Evolutionary conservation across 208 protist genomes (phyloP).

Genomic region (Leishmania turanica): DNA sequence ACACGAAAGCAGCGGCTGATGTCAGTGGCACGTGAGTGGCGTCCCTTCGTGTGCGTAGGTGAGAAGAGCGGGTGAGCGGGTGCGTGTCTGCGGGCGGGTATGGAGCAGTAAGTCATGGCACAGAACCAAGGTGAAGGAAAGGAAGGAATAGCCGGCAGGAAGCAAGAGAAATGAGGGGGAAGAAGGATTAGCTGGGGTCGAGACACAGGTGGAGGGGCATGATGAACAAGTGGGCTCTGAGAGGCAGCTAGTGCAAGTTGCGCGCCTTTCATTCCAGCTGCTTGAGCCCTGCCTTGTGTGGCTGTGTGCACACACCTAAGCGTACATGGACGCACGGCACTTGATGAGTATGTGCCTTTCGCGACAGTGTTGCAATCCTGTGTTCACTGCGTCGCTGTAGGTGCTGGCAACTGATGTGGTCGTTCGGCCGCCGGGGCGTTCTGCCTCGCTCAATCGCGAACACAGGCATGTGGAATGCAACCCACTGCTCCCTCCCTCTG

Average conservation of each 20-base stretch:
- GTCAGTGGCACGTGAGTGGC: not conserved
- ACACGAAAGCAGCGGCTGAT: not conserved
- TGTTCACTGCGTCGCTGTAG: too few species aligned
- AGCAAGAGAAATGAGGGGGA: slow-evolving; percentile 12
- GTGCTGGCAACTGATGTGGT: not conserved
- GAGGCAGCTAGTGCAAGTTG: not conserved
- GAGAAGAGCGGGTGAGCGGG: not conserved
- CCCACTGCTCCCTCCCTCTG: not conserved
- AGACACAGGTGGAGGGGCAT: not conserved
- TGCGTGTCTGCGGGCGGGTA: not conserved
- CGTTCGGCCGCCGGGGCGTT: not conserved
- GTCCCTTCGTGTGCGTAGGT: not conserved
- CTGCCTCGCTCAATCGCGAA: not conserved
- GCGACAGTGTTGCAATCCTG: not conserved
- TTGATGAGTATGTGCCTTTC: not conserved
- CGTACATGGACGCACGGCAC: not conserved
- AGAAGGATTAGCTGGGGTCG: not conserved
- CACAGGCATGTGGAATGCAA: not conserved
- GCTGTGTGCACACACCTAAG: not conserved
- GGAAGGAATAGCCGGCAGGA: slow-evolving; percentile 14
- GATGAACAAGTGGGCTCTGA: not conserved
- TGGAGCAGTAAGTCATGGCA: not conserved
- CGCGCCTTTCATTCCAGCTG: not conserved
- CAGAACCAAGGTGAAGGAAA: slow-evolving; percentile 4
- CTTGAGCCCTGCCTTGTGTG: not conserved